Evolutionary conservation across 2,329 filamentous ascomycete species (phyloP).

Genomic region (Colletotrichum sp.): DNA sequence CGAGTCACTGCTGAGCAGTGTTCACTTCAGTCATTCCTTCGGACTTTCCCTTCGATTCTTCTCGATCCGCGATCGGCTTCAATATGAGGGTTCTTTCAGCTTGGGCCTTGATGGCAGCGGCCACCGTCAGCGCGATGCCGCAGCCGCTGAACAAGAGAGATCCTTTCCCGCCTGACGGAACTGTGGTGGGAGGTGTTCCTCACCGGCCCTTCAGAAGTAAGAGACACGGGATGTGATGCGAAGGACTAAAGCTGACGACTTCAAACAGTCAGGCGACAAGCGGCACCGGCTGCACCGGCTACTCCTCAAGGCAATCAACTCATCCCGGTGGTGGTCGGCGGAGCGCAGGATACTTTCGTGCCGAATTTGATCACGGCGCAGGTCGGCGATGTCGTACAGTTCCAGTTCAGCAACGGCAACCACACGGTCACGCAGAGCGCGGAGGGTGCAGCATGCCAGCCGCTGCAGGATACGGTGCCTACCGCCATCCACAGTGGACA

Average conservation of each 20-base stretch:
- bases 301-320: slow-evolving; percentile 16
- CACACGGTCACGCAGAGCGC: slow-evolving; percentile 47
- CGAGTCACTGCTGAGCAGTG: slow-evolving; percentile 13
- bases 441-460: slow-evolving; percentile 38
- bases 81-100: slow-evolving; percentile 11
- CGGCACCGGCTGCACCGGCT: background rate
- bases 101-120: background rate
- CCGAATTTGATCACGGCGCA: slow-evolving; percentile 38
- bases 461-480: slow-evolving; percentile 36
- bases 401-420: slow-evolving; percentile 48
- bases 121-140: slow-evolving; percentile 11
- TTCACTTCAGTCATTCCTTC: background rate
- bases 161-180: slow-evolving; percentile 10
- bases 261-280: slow-evolving; percentile 8
- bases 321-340: slow-evolving; percentile 41
- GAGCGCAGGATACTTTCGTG: slow-evolving; percentile 39
- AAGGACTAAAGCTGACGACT: background rate
- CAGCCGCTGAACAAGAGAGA: slow-evolving; percentile 6
- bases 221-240: background rate
- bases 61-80: background rate
- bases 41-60: background rate
- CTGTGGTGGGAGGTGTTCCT: slow-evolving; percentile 4
- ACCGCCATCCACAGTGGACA: slow-evolving; percentile 44
- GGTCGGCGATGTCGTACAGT: slow-evolving; percentile 43
- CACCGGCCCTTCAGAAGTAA: slow-evolving; percentile 9